These are phyloP conservation scores for Dictyostelium firmibasis DNA, from an alignment of 78 protist species.

Conservation along the genomic window DNA sequence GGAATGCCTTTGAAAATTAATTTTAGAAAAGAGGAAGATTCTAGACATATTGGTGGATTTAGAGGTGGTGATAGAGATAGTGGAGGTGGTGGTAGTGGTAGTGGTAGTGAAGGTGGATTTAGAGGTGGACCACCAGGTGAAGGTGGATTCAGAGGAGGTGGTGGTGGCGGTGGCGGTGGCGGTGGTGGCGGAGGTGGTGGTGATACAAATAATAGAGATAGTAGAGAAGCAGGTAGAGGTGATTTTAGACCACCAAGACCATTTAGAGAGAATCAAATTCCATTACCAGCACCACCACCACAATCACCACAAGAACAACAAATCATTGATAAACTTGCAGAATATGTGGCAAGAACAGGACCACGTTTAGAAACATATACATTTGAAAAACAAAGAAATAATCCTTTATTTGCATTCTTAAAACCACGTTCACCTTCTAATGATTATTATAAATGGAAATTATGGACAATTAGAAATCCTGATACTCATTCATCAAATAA, in stretches of 20 bases:
- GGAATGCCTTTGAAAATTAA: constrained; percentile 59
- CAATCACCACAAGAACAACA: constrained; percentile 16
- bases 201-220: too few relatives aligned
- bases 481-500: constrained; percentile 22
- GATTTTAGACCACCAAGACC: background rate
- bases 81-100: background rate
- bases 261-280: background rate
- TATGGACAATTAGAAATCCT: constrained; percentile 73
- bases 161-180: constrained; percentile 14
- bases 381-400: constrained; percentile 52
- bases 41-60: background rate
- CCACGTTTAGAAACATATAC: constrained; percentile 69
- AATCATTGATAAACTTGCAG: constrained; percentile 59
- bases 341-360: constrained; percentile 53
- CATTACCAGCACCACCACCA: constrained; percentile 71
- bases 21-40: constrained; percentile 47
- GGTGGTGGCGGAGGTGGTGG: background rate
- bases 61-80: constrained; percentile 17
- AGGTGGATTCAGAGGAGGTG: background rate
- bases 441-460: constrained; percentile 76
- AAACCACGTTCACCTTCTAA: background rate
- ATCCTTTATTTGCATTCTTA: constrained; percentile 49
- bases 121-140: background rate
- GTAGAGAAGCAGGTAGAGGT: too few relatives aligned
- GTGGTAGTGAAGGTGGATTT: background rate